These are phyloP conservation scores for Fagopyrum esculentum DNA, from an alignment of 148 eudicot species.

Conservation along the genomic window DNA sequence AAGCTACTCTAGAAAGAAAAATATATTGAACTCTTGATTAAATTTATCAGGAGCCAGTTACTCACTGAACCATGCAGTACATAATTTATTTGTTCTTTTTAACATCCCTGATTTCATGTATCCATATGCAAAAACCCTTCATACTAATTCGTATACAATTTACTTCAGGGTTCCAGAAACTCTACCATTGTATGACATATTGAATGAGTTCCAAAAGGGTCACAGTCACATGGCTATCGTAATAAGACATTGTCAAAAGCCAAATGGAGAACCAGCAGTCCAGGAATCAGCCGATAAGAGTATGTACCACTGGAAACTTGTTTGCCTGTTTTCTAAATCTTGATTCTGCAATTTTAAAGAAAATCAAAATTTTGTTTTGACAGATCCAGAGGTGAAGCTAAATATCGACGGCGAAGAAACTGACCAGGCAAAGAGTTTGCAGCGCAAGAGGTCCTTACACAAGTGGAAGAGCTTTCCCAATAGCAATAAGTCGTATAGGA, in stretches of 20 bases:
- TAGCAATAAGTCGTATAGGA: conserved; percentile 44
- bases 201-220: conserved; percentile 95
- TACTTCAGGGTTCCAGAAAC: conserved; percentile 65
- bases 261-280: conserved; percentile 21
- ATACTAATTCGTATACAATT: not conserved
- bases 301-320: conserved; percentile 19
- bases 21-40: not conserved
- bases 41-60: not conserved
- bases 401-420: conserved; percentile 46
- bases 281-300: conserved; percentile 25
- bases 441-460: conserved; percentile 42
- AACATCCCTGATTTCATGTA: not conserved
- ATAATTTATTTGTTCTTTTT: not conserved
- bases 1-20: too few relatives aligned
- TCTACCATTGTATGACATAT: conserved; percentile 83
- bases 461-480: conserved; percentile 83
- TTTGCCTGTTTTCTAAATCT: too few relatives aligned
- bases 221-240: conserved; percentile 99
- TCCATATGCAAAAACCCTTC: not conserved
- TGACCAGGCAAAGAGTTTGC: conserved; percentile 32
- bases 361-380: not conserved
- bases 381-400: conserved; percentile 54
- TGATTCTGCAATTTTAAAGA: not conserved
- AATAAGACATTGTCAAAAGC: conserved; percentile 43
- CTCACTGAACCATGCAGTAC: not conserved